Evolutionary conservation across 2,329 filamentous ascomycete genomes (phyloP), one percentile per base, ranked within the genome.

Genomic region (Colletotrichum coccodes): DNA sequence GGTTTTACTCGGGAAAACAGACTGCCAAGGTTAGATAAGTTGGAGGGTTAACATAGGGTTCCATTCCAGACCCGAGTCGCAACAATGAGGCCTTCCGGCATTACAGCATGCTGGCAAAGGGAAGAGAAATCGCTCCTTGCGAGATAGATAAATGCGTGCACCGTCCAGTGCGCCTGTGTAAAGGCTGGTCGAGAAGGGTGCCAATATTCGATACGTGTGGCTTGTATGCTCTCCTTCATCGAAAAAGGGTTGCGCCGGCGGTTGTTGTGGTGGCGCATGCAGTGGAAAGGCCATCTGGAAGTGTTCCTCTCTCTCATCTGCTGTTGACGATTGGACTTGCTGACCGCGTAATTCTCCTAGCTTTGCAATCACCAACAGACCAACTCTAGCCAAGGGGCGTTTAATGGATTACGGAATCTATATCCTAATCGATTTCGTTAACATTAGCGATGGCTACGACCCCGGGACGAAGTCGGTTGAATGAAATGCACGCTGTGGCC

Each of bases 251-350:
- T 4, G 80, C 80, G 1, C 81, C 81, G 0, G 71, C 65, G 12
- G 75, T 74, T 0, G 79, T 75, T 68, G 78, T 79, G 0, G 77
- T 80, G 0, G 73, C 75, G 0, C 81, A 83, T 70, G 79, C 79
- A 5, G 83, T 82, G 81, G 81, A 83, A 42, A 78, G 77, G 52
- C 79, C 0, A 76, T 83, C 32, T 83, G 81, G 81, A 83, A 82
- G 60, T 83, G 62, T 1, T 40, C 26, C 2, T 4, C 26, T 9
- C 21, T 34, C 42, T 34, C 8, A 47, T 50, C 5, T 12, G 4
- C 6, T 11, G 42, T 18, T 26, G 40, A 28, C 21, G 40, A 21
- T 18, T 9, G 42, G 11, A 30, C n/a, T n/a, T 40, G 8, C 40
- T 53, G 60, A 73, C 18, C 2, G 14, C 6, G 6, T 23, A 4